Percentiles rank a stretch among this genome's conserved stretches.
These are phyloP conservation scores for Pleurotus tuoliensis DNA, from an alignment of 768 basidiomycete genomes.

Conservation along the genomic window DNA sequence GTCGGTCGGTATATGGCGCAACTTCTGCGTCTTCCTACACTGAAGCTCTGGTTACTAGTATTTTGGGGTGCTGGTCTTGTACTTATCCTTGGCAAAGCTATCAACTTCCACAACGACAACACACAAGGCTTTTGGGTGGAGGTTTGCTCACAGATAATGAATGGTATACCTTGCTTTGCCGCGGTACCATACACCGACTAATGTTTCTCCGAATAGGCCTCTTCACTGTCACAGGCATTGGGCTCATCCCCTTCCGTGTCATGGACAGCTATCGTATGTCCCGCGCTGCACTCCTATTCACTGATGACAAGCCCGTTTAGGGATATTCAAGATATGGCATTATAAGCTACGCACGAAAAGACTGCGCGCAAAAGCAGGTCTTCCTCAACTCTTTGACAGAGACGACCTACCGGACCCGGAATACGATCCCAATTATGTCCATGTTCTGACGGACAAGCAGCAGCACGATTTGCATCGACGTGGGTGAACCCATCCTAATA, in stretches of 20 bases:
- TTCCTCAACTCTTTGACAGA: constrained; percentile 66
- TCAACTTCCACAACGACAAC: constrained; percentile 66
- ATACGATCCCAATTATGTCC: constrained; percentile 67
- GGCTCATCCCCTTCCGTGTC: constrained; percentile 71
- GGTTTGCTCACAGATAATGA: constrained; percentile 70
- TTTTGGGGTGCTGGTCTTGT: constrained; percentile 90
- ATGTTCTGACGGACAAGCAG: constrained; percentile 63
- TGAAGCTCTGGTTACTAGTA: constrained; percentile 31
- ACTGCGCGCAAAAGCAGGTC: constrained; percentile 56
- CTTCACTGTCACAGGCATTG: constrained; percentile 78
- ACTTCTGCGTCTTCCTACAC: neutral
- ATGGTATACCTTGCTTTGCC: constrained; percentile 38
- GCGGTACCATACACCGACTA: too few species aligned
- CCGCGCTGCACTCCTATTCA: neutral
- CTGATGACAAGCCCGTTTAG: constrained; percentile 27
- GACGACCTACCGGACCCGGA: constrained; percentile 81
- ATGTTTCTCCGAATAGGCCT: constrained; percentile 38
- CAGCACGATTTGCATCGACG: constrained; percentile 63
- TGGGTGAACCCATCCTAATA: constrained; percentile 26
- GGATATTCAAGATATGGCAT: constrained; percentile 69
- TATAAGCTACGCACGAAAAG: constrained; percentile 60
- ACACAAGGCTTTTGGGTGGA: constrained; percentile 82
- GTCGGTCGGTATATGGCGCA: constrained; percentile 42
- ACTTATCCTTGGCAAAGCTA: constrained; percentile 62
- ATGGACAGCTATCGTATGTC: constrained; percentile 71